Percentiles rank a stretch among this genome's conserved stretches.
These are phyloP conservation scores for Chamaecrista fasciculata DNA, from an alignment of 306 rosid genomes.

Conservation along the genomic window DNA sequence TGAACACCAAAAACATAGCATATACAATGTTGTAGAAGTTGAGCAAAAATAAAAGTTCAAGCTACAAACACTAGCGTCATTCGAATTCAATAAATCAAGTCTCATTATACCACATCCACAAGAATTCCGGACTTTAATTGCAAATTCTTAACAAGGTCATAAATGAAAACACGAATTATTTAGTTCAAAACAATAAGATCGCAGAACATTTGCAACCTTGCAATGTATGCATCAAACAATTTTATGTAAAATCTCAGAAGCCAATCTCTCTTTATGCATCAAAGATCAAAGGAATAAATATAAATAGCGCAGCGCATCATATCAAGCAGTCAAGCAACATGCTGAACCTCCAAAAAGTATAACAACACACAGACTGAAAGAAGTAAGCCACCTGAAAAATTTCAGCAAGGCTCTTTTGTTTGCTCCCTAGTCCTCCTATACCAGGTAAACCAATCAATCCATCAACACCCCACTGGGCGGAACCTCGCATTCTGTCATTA, in stretches of 20 bases:
- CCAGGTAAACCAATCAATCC: conserved; percentile 84
- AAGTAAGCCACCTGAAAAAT: conserved; percentile 76
- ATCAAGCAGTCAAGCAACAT: background rate
- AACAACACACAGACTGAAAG: background rate
- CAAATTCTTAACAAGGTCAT: conserved; percentile 1
- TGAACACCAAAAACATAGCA: background rate
- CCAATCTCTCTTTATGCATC: background rate
- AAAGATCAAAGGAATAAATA: background rate
- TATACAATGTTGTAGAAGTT: no score
- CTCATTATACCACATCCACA: no score
- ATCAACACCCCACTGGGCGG: conserved; percentile 78
- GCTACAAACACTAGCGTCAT: background rate
- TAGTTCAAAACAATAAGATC: background rate
- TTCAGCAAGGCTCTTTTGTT: conserved; percentile 86
- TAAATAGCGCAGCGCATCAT: background rate
- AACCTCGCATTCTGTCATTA: conserved; percentile 48
- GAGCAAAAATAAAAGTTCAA: background rate
- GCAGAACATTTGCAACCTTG: background rate
- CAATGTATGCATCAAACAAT: background rate
- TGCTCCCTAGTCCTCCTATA: conserved; percentile 80
- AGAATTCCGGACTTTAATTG: background rate
- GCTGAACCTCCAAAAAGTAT: background rate
- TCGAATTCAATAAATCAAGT: background rate
- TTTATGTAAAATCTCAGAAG: background rate
- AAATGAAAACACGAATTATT: background rate